Evolutionary conservation across 2,329 filamentous ascomycete species (phyloP).

Genomic region (Zarea fungicola): DNA sequence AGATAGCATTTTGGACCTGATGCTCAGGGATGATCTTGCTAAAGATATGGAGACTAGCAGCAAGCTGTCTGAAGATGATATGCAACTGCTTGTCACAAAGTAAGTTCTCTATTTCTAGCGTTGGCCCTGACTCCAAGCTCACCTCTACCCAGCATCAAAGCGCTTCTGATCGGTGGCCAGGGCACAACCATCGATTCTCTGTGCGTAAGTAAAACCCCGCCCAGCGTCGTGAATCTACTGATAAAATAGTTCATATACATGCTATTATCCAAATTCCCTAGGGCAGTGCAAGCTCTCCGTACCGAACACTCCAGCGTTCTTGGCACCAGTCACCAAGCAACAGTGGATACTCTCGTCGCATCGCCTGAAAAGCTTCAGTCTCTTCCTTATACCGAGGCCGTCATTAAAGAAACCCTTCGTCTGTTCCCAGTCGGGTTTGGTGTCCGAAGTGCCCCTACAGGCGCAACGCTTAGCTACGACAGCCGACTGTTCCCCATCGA

Average conservation of each 20-base stretch:
- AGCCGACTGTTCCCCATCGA: conserved; percentile 33
- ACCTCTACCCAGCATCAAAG: conserved; percentile 20
- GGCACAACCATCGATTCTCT: conserved; percentile 22
- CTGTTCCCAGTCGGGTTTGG: conserved; percentile 43
- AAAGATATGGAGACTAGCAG: background rate
- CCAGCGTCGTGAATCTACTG: no score
- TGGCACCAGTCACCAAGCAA: conserved; percentile 22
- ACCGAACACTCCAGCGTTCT: conserved; percentile 26
- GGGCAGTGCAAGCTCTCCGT: conserved; percentile 20
- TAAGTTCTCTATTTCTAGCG: no score
- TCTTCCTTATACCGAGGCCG: conserved; percentile 46
- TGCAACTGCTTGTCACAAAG: background rate
- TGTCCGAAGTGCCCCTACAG: conserved; percentile 27
- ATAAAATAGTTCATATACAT: conserved; percentile 4
- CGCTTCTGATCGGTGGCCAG: conserved; percentile 22
- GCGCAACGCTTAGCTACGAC: conserved; percentile 32
- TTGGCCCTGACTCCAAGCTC: no score
- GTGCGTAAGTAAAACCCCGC: conserved; percentile 10
- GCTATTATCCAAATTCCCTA: conserved; percentile 20
- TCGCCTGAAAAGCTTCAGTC: conserved; percentile 42
- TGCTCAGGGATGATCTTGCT: background rate
- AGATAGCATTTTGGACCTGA: background rate
- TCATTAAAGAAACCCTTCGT: conserved; percentile 50
- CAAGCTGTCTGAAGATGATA: background rate
- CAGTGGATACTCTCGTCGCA: conserved; percentile 30